Base-by-base conservation (phyloP, 371 early-diverging fungal species). In the Mortierella sp. region DNA sequence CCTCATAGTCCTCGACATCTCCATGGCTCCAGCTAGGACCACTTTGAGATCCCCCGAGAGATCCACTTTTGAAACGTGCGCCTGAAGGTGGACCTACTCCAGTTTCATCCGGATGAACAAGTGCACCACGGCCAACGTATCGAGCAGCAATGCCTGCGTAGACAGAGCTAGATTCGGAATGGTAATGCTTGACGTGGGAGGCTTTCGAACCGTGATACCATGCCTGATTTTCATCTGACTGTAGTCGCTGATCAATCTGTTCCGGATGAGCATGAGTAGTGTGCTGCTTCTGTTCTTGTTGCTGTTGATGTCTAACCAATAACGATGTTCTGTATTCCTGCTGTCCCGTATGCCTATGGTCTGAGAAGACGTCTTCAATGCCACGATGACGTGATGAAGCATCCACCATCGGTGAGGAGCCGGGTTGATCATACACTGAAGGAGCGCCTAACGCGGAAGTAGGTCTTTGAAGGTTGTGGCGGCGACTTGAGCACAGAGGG, bases 401-500 rank as follows among this genome's bases (percentile, higher is more conserved):
- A 16, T 49, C 50, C 10, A 25, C 8, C 17, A 27, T 21, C 37
- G 67, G 44, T 24, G 62, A 47, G 9, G 57, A 45, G 12, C 10
- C 34, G 37, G 27, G 31, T 21, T 27, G 13, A 28, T 61, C 65
- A 39, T 41, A 44, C 12, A 28, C 64, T 3, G 12, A 17, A 2
- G 21, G 50, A 24, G 49, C 25, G 0, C 50, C 49, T n/a, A 62
- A 49, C 13, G 37, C 48, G 2, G 72, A 72, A 9, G 53, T 28
- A 2, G 62, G 58, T 28, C 72, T 55, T 27, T 72, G 72, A 1
- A 72, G 57, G 14, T 66, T 66, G 7, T 66, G 64, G 21, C 77
- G 65, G 0, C 77, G 56, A 37, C 77, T 76, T 22, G 61, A 65
- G n/a, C 85, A 86, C 22, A 83, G 82, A 1, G 87, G 85, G 51